Conservation (phyloP, 176 grass and related monocot genomes). For the Eragrostis curvula region DNA sequence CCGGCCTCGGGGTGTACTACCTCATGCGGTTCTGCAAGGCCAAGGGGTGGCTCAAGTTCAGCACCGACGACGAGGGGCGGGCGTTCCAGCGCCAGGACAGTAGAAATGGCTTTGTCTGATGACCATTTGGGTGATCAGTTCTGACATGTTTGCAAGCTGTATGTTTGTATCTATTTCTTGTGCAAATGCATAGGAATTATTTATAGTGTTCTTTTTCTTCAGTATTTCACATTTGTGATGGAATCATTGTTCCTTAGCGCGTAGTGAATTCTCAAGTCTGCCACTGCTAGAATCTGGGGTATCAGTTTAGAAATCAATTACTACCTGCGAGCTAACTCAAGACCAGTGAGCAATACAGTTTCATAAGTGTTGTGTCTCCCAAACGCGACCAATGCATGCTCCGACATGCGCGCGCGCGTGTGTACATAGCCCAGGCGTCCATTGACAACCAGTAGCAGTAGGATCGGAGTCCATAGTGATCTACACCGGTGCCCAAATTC, state of each 20-base stretch:
- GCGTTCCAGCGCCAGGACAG: slow-evolving; percentile 18
- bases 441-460: too few species aligned
- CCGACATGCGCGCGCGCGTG: too few species aligned
- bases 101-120: slow-evolving; percentile 26
- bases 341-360: too few species aligned
- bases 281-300: not conserved
- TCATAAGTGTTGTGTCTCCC: too few species aligned
- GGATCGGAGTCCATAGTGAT: too few species aligned
- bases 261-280: not conserved
- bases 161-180: not conserved
- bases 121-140: not conserved
- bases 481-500: too few species aligned
- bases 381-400: too few species aligned
- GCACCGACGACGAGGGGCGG: slow-evolving; percentile 20
- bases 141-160: not conserved
- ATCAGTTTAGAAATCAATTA: not conserved
- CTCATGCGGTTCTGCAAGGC: slow-evolving; percentile 65
- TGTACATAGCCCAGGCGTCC: too few species aligned
- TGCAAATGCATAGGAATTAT: not conserved
- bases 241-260: not conserved
- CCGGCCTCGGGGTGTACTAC: slow-evolving; percentile 56
- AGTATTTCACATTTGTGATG: not conserved
- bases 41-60: slow-evolving; percentile 57
- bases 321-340: not conserved
- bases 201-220: not conserved